phyloP scores from a whole-genome alignment of 2,329 filamentous ascomycete genomes.

The Epichloe glyceriae region DNA sequence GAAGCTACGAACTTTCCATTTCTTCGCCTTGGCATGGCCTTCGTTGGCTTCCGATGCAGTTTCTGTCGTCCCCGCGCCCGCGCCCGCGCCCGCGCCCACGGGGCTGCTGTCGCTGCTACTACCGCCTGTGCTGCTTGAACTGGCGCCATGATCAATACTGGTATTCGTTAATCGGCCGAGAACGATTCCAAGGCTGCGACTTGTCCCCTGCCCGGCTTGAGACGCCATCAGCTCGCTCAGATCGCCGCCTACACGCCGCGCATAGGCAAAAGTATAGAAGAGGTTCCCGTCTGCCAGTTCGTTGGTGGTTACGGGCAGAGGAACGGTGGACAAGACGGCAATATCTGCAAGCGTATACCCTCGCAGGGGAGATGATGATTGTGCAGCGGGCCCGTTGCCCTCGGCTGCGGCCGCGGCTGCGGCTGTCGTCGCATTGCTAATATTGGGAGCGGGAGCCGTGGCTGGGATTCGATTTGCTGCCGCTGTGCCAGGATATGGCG shows the following conservation, averaged over 20 bases:
- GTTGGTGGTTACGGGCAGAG: constrained; percentile 17
- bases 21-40: not conserved
- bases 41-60: not conserved
- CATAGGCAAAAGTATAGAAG: constrained; percentile 19
- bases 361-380: constrained; percentile 14
- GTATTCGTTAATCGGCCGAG: constrained; percentile 6
- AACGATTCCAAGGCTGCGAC: constrained; percentile 9
- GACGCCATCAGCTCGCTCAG: constrained; percentile 14
- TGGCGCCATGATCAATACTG: not conserved
- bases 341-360: constrained; percentile 20
- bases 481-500: constrained; percentile 3
- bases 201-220: constrained; percentile 11
- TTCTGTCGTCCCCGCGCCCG: constrained; percentile 3
- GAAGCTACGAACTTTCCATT: constrained; percentile 5
- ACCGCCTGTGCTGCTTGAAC: constrained; percentile 6
- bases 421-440: not conserved
- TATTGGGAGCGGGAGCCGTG: not conserved
- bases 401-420: not conserved
- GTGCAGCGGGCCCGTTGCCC: constrained; percentile 7
- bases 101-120: constrained; percentile 5
- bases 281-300: constrained; percentile 21
- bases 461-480: not conserved
- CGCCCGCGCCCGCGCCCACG: constrained; percentile 2
- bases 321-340: constrained; percentile 18
- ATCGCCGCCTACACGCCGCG: constrained; percentile 17